Evolutionary conservation across 2,329 filamentous ascomycete genomes (phyloP), one percentile per base, ranked within the genome.

Genomic region (Endocalyx cinctus): DNA sequence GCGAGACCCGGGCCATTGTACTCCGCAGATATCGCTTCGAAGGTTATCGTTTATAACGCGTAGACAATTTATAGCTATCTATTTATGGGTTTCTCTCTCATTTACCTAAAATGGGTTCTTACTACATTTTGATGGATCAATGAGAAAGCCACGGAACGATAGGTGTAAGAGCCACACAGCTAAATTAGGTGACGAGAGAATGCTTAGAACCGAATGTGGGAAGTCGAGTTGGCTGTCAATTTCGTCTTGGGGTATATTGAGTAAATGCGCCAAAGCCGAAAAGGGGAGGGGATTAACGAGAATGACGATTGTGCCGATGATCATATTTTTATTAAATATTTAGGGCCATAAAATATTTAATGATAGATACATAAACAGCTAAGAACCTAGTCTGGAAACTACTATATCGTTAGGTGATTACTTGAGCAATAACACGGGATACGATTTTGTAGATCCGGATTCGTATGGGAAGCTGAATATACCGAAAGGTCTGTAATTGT

Each of bases 281-380:
- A 29, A 17, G n/a, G 33, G 38, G 5, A 34, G 29, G 4, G 38
- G 38, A 17, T 12, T 33, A 4, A 19, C 32, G 7, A 43, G 29
- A 17, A 40, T n/a, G 6, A 38, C 15, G 23, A 43, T 38, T 0
- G 30, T 34, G 14, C 41, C 38, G 11, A 43, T 25, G 28, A 43
- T 7, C n/a, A n/a, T n/a, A n/a, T n/a, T n/a, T n/a, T n/a, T n/a
- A n/a, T n/a, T n/a, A n/a, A n/a, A n/a, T n/a, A n/a, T n/a, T n/a
- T n/a, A n/a, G n/a, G n/a, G n/a, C n/a, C n/a, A n/a, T n/a, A n/a
- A n/a, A n/a, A n/a, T n/a, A n/a, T n/a, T n/a, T n/a, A n/a, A n/a
- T n/a, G n/a, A n/a, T n/a, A n/a, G n/a, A n/a, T n/a, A n/a, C n/a
- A n/a, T n/a, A n/a, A n/a, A n/a, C n/a, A n/a, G n/a, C n/a, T n/a